Evolutionary conservation across 2,329 filamentous ascomycete species (phyloP), one percentile per base, ranked within the genome.

Genomic region (Scopulariopsis brevicaulis): DNA sequence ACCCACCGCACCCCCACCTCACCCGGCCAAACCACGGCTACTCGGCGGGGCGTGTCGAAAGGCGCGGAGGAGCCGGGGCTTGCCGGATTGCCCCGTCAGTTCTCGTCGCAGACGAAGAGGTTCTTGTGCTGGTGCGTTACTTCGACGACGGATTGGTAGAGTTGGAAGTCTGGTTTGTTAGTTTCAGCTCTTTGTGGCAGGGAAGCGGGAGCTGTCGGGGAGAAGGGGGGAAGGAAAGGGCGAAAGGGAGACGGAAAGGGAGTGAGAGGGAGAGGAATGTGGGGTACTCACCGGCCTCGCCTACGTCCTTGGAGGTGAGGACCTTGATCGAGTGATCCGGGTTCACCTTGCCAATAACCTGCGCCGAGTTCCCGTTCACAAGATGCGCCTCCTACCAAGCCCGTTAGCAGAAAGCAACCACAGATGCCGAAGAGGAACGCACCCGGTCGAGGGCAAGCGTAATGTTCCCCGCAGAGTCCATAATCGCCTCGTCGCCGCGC

Each of bases 281-380:
- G 24, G 35, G 15, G 24, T 40, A 80, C 85, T 60, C 75, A 91
- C 89, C 87, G 62, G 92, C 81, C 57, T 74, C 73, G 6, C 89
- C 89, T 55, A 92, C 78, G 70, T 93, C 87, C 56, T 82, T 79
- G 18, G 84, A 81, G 60, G 77, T 84, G 62, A 90, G 74, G 32
- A 87, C 87, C 67, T 85, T 87, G 64, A 94, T 76, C 20, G 82
- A 81, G 24, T 90, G 73, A 69, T 93, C 89, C 2, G 78, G 77
- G 65, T 88, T 86, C 53, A 94, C 88, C 69, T 90, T 92, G 63
- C 89, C 89, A 61, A 93, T 87, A 62, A 94, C 74, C 66, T 94
- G 89, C 11, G 85, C 85, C 10, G 81, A 84, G 66, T 89, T 86
- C 55, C 85, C 84, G 56, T 84, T 77, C 25, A 80, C 76, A 24